Evolutionary conservation across 1,284 basidiomycete genomes (phyloP), one percentile per base, ranked within the genome.

Genomic region (Paramarasmius palmivorus): DNA sequence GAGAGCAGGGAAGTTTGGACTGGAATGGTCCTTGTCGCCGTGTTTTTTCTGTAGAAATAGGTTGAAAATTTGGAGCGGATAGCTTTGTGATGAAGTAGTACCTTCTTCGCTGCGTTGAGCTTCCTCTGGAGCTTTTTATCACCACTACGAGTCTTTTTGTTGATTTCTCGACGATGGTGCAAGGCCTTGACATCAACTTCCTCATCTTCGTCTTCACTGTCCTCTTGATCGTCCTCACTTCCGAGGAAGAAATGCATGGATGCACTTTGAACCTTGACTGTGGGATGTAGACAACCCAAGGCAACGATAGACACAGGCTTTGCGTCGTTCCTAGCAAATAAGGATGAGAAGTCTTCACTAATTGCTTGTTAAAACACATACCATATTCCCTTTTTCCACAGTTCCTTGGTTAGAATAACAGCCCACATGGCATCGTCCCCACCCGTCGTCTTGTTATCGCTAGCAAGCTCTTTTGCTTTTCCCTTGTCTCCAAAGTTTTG

Each of bases 211-310:
- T 88, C 84, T 42, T 88, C 86, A 50, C 84, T 86, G 52, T 88
- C 83, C 36, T 82, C 83, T 51, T 82, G 81, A 22, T 84, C 83
- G 29, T 91, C 83, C 40, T 92, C 88, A 50, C 81, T 85, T 3
- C 92, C 93, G 17, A 99, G 83, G 79, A 99, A 99, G 76, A 99
- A 99, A 72, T 98, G 93, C n/a, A 97, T 75, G 2, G 95, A 93
- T 0, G 94, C 95, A 56, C 88, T 94, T 69, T 98, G 96, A 1
- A 99, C 97, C 68, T 98, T 98, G 48, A 88, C 82, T 48, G 92
- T 86, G 7, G 96, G 95, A 69, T 99, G 96, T 68, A 95, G 93
- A 66, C 93, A 96, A 1, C 93, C 96, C 34, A 95, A 78, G 0
- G 93, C 86, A 53, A 98, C 82, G 62, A 99, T 96, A 4, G 95